Evolutionary conservation across 1,284 basidiomycete species (phyloP), one percentile per base, ranked within the genome.

Genomic region (Puccinia coronata): DNA sequence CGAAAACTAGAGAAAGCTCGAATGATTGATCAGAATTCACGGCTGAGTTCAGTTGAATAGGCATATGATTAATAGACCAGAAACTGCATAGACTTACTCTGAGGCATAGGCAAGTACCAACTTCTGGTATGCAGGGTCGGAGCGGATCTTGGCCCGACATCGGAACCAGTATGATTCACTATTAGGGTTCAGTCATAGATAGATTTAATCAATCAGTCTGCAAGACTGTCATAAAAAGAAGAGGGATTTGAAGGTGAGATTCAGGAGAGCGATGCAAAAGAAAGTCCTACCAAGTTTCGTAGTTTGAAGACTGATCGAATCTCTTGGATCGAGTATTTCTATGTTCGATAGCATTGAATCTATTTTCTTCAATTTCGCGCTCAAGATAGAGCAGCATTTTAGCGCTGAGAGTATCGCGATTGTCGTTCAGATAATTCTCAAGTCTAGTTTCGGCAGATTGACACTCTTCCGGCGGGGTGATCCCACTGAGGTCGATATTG

Each of bases 111-210:
- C 78, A 18, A 80, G 41, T 31, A 80, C 41, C 14, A 80, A 41
- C 41, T 80, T 80, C 47, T 80, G 78, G 41, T 72, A 80, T 55
- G 78, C 67, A 6, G 78, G 78, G 34, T 80, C 70, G 34, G 67
- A n/a, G 23, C 78, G 70, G 31, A 80, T 80, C 47, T 61, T 61
- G 59, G 55, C 69, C 18, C 78, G 67, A 18, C 55, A 61, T 63
- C 78, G 65, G 20, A 80, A 53, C 51, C 51, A 14, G 23, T 53
- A 53, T 5, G 51, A 53, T 20, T 53, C 51, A 53, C 51, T 34
- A 65, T 25, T 5, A n/a, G n/a, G n/a, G n/a, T n/a, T n/a, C n/a
- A n/a, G n/a, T n/a, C n/a, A n/a, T n/a, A n/a, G n/a, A n/a, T n/a
- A n/a, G n/a, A n/a, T n/a, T n/a, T n/a, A n/a, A n/a, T n/a, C n/a